phyloP scores from a whole-genome alignment of 345 rosid genomes.

The Salix arbutifolia region DNA sequence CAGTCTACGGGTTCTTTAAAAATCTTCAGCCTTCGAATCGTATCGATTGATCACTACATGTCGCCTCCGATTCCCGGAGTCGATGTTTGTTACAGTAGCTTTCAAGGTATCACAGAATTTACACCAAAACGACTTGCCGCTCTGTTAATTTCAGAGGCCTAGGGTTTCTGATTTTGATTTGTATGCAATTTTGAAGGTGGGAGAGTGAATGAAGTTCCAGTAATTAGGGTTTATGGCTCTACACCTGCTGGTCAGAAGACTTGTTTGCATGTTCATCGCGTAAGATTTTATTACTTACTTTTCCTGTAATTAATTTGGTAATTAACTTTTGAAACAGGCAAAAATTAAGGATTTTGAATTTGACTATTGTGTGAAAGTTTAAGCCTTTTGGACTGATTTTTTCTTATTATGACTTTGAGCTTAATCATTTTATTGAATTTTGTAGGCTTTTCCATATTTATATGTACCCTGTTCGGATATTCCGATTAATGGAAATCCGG shows the following conservation, averaged over 20 bases:
- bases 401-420: background rate
- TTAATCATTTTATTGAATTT: constrained; percentile 12
- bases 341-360: background rate
- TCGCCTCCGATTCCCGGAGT: constrained; percentile 67
- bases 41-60: constrained; percentile 79
- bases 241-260: constrained; percentile 94
- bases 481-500: constrained; percentile 31
- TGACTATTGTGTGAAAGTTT: too few relatives aligned
- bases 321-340: background rate
- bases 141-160: background rate
- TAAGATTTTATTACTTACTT: constrained; percentile 18
- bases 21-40: constrained; percentile 74
- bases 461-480: constrained; percentile 73
- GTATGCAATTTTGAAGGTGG: constrained; percentile 45
- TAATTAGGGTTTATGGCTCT: constrained; percentile 80
- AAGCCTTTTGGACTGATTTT: background rate
- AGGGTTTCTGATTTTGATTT: background rate
- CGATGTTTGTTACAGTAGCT: constrained; percentile 75
- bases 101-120: constrained; percentile 47
- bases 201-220: constrained; percentile 77
- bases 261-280: constrained; percentile 87
- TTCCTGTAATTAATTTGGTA: background rate
- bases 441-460: constrained; percentile 83
- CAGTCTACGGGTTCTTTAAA: constrained; percentile 31
- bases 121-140: background rate